Evolutionary conservation across 805 yeast genomes (phyloP), one percentile per base, ranked within the genome.

Genomic region (Yarrowia sp.): DNA sequence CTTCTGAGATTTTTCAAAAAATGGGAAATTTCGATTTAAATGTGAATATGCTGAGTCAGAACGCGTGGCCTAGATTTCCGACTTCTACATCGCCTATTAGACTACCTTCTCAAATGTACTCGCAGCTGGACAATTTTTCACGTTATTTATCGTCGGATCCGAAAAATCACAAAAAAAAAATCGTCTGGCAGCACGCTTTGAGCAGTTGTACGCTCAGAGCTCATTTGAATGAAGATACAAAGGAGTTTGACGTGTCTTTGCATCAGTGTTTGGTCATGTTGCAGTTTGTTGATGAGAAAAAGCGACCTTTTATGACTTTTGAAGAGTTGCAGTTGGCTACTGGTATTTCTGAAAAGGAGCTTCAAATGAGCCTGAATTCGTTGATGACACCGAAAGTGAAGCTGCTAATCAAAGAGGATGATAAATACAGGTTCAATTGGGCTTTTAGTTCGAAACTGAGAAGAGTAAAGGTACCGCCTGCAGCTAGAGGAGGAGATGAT

Each of bases 1-100:
- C n/a, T n/a, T 55, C 61, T 2, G 32, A 9, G 4, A 2, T n/a
- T 0, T 22, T 55, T 14, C 36, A 11, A 28, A n/a, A 55, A 55
- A 47, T 55, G 28, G 61, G 61, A 28, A 36, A 17, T 17, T 17
- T 58, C 33, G 57, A 55, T n/a, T 65, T 70, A 32, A 18, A 45
- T 28, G 74, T 69, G 33, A 68, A 71, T 51, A 69, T 74, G 10
- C 67, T 74, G 15, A 72, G 74, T 11, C 71, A 70, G 36, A 74
- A 71, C 8, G 69, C 66, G 31, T 74, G 77, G 77, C 77, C 77
- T 1, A 47, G 69, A 7, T 72, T 68, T 48, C 74, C 76, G 1
- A 70, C 70, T 8, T 64, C 69, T 11, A 33, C 65, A 2, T 35
- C 51, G 2, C 39, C 64, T 9, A 55, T 73, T 17, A 61, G 53